Conservation (phyloP, 495 filamentous ascomycete genomes). For the Hypomontagnella submonticulosa region DNA sequence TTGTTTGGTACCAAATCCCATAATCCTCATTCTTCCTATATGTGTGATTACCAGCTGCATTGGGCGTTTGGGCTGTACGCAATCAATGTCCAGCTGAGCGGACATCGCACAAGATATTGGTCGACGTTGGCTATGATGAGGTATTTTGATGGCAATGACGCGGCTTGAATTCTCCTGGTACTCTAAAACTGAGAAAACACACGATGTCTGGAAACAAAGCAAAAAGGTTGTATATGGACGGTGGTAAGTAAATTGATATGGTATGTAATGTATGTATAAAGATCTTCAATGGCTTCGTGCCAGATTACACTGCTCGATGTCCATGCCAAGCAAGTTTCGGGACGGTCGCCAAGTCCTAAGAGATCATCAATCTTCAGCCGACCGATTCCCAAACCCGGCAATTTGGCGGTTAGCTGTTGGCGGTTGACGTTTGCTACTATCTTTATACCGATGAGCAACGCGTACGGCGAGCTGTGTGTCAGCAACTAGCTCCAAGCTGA, state of each 20-base stretch:
- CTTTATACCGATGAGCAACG: constrained; percentile 19
- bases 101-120: background rate
- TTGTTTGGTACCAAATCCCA: constrained; percentile 12
- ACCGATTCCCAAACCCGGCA: constrained; percentile 16
- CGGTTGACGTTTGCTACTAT: constrained; percentile 13
- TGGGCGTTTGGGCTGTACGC: background rate
- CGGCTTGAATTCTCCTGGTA: constrained; percentile 10
- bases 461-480: constrained; percentile 16
- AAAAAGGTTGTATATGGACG: constrained; percentile 8
- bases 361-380: constrained; percentile 40
- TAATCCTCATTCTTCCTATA: constrained; percentile 7
- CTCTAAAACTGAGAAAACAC: constrained; percentile 4
- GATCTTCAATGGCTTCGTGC: constrained; percentile 10
- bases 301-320: constrained; percentile 2
- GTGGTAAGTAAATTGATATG: background rate
- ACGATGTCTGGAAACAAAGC: constrained; percentile 5
- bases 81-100: background rate
- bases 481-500: background rate
- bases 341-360: constrained; percentile 32
- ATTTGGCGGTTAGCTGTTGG: constrained; percentile 14
- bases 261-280: background rate
- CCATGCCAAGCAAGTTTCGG: constrained; percentile 30
- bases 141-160: constrained; percentile 20
- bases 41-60: background rate
- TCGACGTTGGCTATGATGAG: constrained; percentile 4